Evolutionary conservation across 2,329 filamentous ascomycete genomes (phyloP), one percentile per base, ranked within the genome.

Genomic region (Bertia moriformis): DNA sequence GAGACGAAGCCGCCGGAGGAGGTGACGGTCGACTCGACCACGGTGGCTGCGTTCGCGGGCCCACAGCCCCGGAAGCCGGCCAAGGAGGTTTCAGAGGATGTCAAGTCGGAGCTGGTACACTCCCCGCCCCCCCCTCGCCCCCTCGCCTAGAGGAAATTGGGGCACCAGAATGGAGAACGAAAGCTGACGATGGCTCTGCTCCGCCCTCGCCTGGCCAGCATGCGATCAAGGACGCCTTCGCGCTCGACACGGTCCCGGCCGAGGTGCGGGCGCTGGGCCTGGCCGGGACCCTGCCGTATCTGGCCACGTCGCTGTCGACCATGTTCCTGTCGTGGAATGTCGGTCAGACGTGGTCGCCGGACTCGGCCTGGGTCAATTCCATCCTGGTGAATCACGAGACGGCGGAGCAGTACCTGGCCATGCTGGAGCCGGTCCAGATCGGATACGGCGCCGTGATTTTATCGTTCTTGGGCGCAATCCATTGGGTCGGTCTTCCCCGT

Each of bases 381-480:
- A 61, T 77, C 40, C 53, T 88, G 42, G 59, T 93, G 47, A 73
- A 68, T 46, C 76, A 77, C 38, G 73, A 86, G 38, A 80, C 73
- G 2, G 87, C 87, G 2, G 73, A 78, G 43, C 62, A 82, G 18
- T 65, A 86, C 40, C 68, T 95, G 7, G 71, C 78, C 46, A 57
- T 86, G 14, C 66, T 94, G 19, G 87, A 94, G 61, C 87, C 87
- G 10, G 62, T 95, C 39, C 89, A 95, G 59, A 71, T 95, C 40
- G 88, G 86, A 42, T 94, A 93, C 50, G 88, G 89, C 40, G 89
- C 88, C 37, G 76, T 93, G 42, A 91, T 94, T 50, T 83, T 94
- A 49, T 93, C 87, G 18, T 95, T 94, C 67, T 73, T 95, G 1
- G 89, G 89, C 35, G 88, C 88, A 22, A 78, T 94, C 51, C 89